phyloP scores from a whole-genome alignment of 1,284 basidiomycete species.

The Ceratobasidium sp. region DNA sequence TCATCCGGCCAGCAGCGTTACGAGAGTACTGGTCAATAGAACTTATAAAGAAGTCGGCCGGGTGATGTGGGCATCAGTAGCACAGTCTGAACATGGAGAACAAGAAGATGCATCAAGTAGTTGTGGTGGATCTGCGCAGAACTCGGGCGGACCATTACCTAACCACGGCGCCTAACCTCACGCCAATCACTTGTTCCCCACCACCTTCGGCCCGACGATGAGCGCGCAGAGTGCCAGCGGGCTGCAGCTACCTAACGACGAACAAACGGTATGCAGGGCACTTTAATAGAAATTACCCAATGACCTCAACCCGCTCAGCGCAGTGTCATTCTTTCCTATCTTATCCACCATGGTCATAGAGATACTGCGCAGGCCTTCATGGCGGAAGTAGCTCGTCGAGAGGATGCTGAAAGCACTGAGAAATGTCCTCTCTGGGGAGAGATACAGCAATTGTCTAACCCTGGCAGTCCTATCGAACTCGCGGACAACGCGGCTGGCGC shows the following conservation, averaged over 20 bases:
- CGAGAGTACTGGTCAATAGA: too few species aligned
- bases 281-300: background rate
- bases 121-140: background rate
- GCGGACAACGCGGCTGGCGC: background rate
- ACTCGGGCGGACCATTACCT: background rate
- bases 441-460: background rate
- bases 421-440: conserved; percentile 14
- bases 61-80: conserved; percentile 38
- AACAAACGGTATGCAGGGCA: background rate
- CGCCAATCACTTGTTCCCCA: background rate
- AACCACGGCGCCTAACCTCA: background rate
- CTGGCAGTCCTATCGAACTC: background rate
- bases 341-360: conserved; percentile 33
- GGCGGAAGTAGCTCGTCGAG: conserved; percentile 1
- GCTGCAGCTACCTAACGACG: background rate
- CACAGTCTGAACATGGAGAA: conserved; percentile 11
- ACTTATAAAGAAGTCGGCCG: background rate
- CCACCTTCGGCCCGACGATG: conserved; percentile 23
- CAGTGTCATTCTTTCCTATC: conserved; percentile 28
- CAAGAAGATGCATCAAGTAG: too few species aligned
- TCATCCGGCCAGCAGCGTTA: background rate
- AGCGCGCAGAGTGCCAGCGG: conserved; percentile 1
- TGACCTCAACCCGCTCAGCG: conserved; percentile 20
- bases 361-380: conserved; percentile 26
- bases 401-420: conserved; percentile 14